Conservation (phyloP, 148 eudicot species). For the Limonium bicolor region DNA sequence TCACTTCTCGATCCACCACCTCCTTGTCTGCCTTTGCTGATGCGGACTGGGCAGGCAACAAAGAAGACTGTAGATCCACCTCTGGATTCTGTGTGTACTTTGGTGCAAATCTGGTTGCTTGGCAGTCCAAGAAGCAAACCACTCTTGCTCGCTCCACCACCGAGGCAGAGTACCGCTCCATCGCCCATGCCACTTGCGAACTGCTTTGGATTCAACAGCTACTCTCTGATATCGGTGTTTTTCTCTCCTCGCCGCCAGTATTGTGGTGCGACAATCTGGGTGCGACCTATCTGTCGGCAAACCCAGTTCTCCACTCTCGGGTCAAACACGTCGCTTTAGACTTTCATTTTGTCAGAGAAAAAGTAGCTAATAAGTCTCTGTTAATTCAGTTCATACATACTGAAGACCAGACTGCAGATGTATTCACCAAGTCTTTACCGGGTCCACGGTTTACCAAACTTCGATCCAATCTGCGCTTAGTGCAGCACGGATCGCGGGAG, state of each 20-base stretch:
- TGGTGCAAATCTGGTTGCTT: no score
- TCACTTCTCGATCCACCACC: no score
- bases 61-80: no score
- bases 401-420: not conserved
- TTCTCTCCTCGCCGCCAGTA: not conserved
- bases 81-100: not conserved
- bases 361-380: not conserved
- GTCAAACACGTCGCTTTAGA: no score
- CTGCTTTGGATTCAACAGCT: not conserved
- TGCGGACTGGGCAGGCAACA: no score
- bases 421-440: not conserved
- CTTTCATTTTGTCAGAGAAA: not conserved
- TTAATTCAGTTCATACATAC: not conserved
- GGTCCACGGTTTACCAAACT: no score
- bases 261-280: no score
- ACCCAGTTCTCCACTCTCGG: not conserved
- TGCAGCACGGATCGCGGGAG: no score
- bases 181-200: not conserved
- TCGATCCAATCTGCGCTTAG: no score
- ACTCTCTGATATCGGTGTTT: not conserved
- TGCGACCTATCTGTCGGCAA: no score
- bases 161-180: not conserved
- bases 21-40: no score
- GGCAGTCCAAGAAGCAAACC: not conserved
- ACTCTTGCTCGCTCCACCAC: not conserved